Evolutionary conservation across 2,329 filamentous ascomycete genomes (phyloP), one percentile per base, ranked within the genome.

Genomic region (Aotearoamyces nothofagi): DNA sequence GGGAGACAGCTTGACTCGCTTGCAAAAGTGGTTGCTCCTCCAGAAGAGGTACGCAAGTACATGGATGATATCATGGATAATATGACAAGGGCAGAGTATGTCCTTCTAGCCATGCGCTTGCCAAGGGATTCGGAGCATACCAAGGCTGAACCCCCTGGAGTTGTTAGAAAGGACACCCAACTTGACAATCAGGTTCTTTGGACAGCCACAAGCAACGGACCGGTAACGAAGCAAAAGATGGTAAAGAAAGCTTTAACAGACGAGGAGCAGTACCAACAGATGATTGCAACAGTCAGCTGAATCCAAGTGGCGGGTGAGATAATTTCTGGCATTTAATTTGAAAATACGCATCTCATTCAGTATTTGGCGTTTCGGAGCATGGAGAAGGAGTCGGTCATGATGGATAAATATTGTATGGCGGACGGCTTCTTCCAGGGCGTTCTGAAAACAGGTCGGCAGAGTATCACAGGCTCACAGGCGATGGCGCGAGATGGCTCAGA

Each of bases 11-110:
- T 78, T 4, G 73, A 78, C 36, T 62, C 69, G 26, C 50, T 79
- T 9, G 57, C 62, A 12, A 60, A 65, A 28, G 67, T 75, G 2
- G 70, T 78, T 16, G 70, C 70, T 12, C 67, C 69, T 3, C 58
- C 60, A 15, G 69, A 76, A 10, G 70, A 76, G 38, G 74, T 78
- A 13, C 55, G 57, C 26, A 59, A 66, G 25, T 77, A 78, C 40
- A 78, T 79, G 74, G 66, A 78, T 43, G 66, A 76, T 42, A 57
- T 78, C 4, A 78, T 78, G 72, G 64, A 69, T 34, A 73, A 66
- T 36, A 75, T 72, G 62, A 77, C 70, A 6, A 61, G 74, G 17
- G 72, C 70, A 9, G 72, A 78, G 48, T 78, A 77, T 42, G 59
- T 78, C 4, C 51, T 78, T 13, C 54, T 78, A 15, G 73, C 73